Percentiles rank a stretch among this genome's conserved stretches.
Evolutionary conservation across 805 yeast species (phyloP).

Genomic region (Zygoascus bituminiphila): DNA sequence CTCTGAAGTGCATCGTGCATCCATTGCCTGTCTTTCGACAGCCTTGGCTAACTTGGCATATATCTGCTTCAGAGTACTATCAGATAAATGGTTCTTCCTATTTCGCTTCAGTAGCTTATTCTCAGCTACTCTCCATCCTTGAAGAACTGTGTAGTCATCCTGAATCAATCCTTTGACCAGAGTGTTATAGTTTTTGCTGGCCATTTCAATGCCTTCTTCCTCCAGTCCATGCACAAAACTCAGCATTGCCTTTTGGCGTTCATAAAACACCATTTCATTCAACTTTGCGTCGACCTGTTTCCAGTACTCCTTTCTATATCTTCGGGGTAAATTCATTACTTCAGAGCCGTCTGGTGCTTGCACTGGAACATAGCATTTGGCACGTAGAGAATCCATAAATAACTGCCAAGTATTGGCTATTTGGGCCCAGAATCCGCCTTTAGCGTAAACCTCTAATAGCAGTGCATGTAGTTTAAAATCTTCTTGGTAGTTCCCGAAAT

Average conservation of each 20-base stretch:
- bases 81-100: neutral
- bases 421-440: neutral
- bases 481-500: neutral
- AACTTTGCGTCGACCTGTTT: conserved; percentile 13
- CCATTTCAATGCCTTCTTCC: conserved; percentile 11
- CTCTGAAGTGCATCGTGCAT: neutral
- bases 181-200: conserved; percentile 12
- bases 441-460: conserved; percentile 1
- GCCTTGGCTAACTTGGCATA: neutral
- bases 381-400: neutral
- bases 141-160: conserved; percentile 4
- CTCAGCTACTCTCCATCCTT: conserved; percentile 14
- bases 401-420: conserved; percentile 1
- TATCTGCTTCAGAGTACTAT: neutral
- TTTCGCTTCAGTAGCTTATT: neutral
- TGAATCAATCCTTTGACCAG: conserved; percentile 8
- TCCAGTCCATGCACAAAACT: conserved; percentile 2
- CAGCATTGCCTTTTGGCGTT: conserved; percentile 5
- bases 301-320: neutral
- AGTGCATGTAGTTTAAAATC: neutral
- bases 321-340: neutral
- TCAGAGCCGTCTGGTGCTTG: neutral
- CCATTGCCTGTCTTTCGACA: neutral
- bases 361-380: neutral
- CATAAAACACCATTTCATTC: conserved; percentile 11